phyloP scores from a whole-genome alignment of 768 basidiomycete genomes.

The Solioccasus polychromus region DNA sequence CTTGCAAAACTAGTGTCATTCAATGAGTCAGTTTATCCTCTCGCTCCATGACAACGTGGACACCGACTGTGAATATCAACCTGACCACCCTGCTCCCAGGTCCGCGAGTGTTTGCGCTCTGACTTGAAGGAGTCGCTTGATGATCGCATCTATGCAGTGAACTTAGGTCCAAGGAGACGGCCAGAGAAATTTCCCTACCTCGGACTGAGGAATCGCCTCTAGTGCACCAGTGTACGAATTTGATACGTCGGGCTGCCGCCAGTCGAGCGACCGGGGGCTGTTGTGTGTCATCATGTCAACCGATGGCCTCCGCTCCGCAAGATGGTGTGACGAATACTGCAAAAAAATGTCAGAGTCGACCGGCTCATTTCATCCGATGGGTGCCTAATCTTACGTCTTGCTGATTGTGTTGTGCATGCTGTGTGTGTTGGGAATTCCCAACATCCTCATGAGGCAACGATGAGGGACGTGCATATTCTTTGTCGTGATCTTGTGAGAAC shows the following conservation, averaged over 20 bases:
- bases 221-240: slow-evolving; percentile 28
- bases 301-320: slow-evolving; percentile 32
- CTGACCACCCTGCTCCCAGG: slow-evolving; percentile 53
- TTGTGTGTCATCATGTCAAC: slow-evolving; percentile 34
- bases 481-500: slow-evolving; percentile 22
- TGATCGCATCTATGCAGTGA: slow-evolving; percentile 35
- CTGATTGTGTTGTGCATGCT: slow-evolving; percentile 28
- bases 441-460: slow-evolving; percentile 31
- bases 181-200: slow-evolving; percentile 24
- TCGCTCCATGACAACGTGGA: slow-evolving; percentile 9
- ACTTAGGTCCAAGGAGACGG: slow-evolving; percentile 24
- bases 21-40: slow-evolving; percentile 9
- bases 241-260: slow-evolving; percentile 33
- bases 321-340: slow-evolving; percentile 33
- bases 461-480: slow-evolving; percentile 34
- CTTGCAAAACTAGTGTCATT: slow-evolving; percentile 35
- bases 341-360: slow-evolving; percentile 21
- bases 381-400: slow-evolving; percentile 31
- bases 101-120: slow-evolving; percentile 58
- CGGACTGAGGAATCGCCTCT: slow-evolving; percentile 33
- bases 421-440: slow-evolving; percentile 29
- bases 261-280: slow-evolving; percentile 32
- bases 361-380: slow-evolving; percentile 10
- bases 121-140: slow-evolving; percentile 39
- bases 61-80: slow-evolving; percentile 32